Percentiles rank a stretch among this genome's conserved stretches.
phyloP scores from a whole-genome alignment of 176 grass and related monocot genomes.

The Cenchrus fungigraminus region DNA sequence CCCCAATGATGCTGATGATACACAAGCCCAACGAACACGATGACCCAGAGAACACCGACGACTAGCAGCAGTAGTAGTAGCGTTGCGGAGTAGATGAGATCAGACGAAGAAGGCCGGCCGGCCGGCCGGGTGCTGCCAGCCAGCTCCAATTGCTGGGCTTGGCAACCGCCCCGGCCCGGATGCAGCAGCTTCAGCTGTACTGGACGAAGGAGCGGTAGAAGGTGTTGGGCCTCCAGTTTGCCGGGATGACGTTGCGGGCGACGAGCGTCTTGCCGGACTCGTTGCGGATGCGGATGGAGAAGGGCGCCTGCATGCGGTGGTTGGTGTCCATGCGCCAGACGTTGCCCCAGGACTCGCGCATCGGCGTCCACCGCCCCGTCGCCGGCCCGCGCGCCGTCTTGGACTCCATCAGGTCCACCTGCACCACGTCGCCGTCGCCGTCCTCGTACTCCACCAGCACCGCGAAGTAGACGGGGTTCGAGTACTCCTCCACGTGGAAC shows the following conservation, averaged over 20 bases:
- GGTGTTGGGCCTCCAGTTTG: constrained; percentile 72
- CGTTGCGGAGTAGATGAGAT: background rate
- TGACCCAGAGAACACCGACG: background rate
- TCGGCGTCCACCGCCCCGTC: constrained; percentile 57
- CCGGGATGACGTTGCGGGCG: constrained; percentile 68
- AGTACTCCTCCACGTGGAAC: constrained; percentile 82
- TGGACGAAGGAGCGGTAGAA: constrained; percentile 88
- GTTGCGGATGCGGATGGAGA: constrained; percentile 82
- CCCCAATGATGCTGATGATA: constrained; percentile 5
- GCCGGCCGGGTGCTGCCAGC: no score
- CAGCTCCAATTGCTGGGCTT: constrained; percentile 19
- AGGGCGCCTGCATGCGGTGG: constrained; percentile 62
- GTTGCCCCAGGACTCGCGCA: constrained; percentile 78
- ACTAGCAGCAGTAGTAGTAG: constrained; percentile 1
- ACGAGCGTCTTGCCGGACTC: constrained; percentile 76
- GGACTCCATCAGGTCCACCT: constrained; percentile 81
- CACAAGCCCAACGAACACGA: constrained; percentile 36
- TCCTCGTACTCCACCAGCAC: constrained; percentile 90
- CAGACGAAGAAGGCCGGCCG: no score
- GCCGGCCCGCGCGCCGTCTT: constrained; percentile 16
- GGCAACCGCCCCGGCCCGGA: no score
- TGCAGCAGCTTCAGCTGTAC: constrained; percentile 48
- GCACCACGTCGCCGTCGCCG: constrained; percentile 86
- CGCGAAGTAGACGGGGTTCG: constrained; percentile 76
- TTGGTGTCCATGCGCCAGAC: constrained; percentile 73